These are phyloP conservation scores for Penicillium ucsense DNA, from an alignment of 495 filamentous ascomycete genomes.

Conservation along the genomic window DNA sequence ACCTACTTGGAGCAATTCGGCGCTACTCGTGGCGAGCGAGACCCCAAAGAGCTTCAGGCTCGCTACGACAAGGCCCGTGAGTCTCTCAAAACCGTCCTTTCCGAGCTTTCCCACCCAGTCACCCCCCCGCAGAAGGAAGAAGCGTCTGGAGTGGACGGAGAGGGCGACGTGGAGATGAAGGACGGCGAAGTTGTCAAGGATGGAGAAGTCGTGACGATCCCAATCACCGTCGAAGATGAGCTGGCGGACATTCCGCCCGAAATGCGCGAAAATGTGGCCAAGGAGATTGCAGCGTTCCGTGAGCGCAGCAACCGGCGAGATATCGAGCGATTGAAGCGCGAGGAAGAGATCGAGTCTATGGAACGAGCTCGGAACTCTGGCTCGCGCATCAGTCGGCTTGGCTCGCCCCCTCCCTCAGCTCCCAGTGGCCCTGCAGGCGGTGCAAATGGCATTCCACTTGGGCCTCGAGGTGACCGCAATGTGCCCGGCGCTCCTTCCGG, in stretches of 20 bases:
- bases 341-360: slow-evolving; percentile 87
- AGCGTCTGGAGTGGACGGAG: slow-evolving; percentile 39
- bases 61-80: slow-evolving; percentile 59
- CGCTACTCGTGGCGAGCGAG: slow-evolving; percentile 52
- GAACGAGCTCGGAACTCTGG: slow-evolving; percentile 66
- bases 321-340: slow-evolving; percentile 71
- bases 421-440: slow-evolving; percentile 62
- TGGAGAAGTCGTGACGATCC: slow-evolving; percentile 80
- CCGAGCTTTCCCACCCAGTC: slow-evolving; percentile 61
- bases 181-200: slow-evolving; percentile 50
- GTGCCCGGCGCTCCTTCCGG: slow-evolving; percentile 73
- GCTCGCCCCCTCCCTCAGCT: slow-evolving; percentile 57
- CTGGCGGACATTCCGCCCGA: slow-evolving; percentile 91
- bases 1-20: slow-evolving; percentile 78
- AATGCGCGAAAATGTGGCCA: slow-evolving; percentile 92
- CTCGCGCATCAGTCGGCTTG: slow-evolving; percentile 56
- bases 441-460: slow-evolving; percentile 76
- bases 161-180: slow-evolving; percentile 65
- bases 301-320: slow-evolving; percentile 82
- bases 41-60: slow-evolving; percentile 53
- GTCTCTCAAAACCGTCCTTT: slow-evolving; percentile 53
- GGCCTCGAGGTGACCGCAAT: slow-evolving; percentile 63
- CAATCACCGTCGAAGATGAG: slow-evolving; percentile 84
- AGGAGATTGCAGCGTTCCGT: slow-evolving; percentile 89
- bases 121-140: slow-evolving; percentile 40